Base-by-base conservation (phyloP, 1,284 basidiomycete species). In the Ustilago nuda region DNA sequence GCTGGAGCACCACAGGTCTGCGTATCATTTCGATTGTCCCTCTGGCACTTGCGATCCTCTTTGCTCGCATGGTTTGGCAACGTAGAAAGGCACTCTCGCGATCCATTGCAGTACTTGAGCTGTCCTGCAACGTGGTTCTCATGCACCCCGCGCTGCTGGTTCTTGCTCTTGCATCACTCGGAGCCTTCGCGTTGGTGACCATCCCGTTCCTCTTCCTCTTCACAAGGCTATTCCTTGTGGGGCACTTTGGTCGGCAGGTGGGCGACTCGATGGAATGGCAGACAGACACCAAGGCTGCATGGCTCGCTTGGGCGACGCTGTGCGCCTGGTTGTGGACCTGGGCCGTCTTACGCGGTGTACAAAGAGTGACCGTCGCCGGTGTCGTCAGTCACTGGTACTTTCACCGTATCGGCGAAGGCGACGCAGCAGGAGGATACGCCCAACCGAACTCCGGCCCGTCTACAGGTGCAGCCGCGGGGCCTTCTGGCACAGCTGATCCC, bases 361-460 rank as follows among this genome's bases (percentile, higher is more conserved):
- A 94, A 59, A 88, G 93, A 6, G 93, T 92, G 46, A 91, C 91
- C 0, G 91, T 92, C 53, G 91, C 93, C 0, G 92, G 91, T 32
- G 93, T 95, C 1, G 90, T 98, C 43, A 95, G 94, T 1, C 91
- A 92, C 46, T 98, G 94, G 94, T 97, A 96, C 85, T 96, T 94
- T 82, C 89, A 92, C 53, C 75, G 75, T 45, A 73, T 73, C 33
- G 63, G 62, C 13, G 64, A 74, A 35, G 56, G 51, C 27, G 62
- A 56, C 8, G 37, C 56, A 30, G 46, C 41, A 33, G 55, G 55
- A 17, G 19, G 23, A 15, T 23, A 41, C 2, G 39, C 36, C 4
- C 41, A 61, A 32, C 12, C 48, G 6, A 32, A 9, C 30, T 23
- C 48, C 5, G 48, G 27, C n/a, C 48, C 48, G 11, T 50, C 48